phyloP scores from a whole-genome alignment of 257 asterid genomes.

The Solanum dulcamara region DNA sequence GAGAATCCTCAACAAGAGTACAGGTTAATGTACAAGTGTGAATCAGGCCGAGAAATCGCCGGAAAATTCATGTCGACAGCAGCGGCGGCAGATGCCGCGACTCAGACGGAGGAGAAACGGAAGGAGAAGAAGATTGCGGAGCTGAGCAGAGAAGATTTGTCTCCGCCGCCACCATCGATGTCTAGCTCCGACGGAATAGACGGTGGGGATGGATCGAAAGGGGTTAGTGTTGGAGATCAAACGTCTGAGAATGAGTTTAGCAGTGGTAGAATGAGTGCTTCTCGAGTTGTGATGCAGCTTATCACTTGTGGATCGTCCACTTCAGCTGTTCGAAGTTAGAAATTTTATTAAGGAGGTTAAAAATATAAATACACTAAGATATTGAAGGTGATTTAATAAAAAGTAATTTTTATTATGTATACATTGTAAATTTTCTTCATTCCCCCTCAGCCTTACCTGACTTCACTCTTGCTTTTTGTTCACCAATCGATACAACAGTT shows the following conservation, averaged over 20 bases:
- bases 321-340: not conserved
- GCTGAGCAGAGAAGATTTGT: slow-evolving; percentile 16
- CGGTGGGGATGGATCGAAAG: slow-evolving; percentile 6
- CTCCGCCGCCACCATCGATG: slow-evolving; percentile 14
- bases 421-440: too few relatives aligned
- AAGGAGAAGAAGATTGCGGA: slow-evolving; percentile 11
- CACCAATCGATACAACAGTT: too few relatives aligned
- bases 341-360: too few relatives aligned
- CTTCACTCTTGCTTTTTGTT: too few relatives aligned
- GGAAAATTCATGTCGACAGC: not conserved
- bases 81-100: slow-evolving; percentile 12
- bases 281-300: slow-evolving; percentile 14
- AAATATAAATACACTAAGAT: too few relatives aligned
- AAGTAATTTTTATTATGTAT: too few relatives aligned
- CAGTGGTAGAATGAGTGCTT: slow-evolving; percentile 13
- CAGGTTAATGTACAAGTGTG: slow-evolving; percentile 11
- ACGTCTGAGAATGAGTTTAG: slow-evolving; percentile 11
- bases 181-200: slow-evolving; percentile 15
- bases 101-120: slow-evolving; percentile 19
- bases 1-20: slow-evolving; percentile 12
- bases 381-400: too few relatives aligned
- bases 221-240: not conserved
- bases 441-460: too few relatives aligned
- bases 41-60: slow-evolving; percentile 19
- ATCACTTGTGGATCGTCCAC: slow-evolving; percentile 18